Evolutionary conservation across 768 basidiomycete species (phyloP).

Genomic region (Hortiboletus flavorubellus): DNA sequence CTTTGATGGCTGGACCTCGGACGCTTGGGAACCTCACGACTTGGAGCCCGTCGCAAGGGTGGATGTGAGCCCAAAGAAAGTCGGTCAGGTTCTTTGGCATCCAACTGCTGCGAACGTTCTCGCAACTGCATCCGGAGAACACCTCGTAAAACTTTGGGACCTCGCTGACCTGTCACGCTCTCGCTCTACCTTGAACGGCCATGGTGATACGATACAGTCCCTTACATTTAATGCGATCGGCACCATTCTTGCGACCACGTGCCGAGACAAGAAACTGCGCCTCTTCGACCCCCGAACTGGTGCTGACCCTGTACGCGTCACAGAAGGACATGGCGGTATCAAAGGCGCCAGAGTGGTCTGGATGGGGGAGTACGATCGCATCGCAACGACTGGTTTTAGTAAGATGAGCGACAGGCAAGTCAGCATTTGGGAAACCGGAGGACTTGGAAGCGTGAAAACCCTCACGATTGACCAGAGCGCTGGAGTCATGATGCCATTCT

Average conservation of each 20-base stretch:
- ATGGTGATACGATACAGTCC: conserved; percentile 86
- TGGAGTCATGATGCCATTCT: conserved; percentile 97
- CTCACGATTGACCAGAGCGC: conserved; percentile 82
- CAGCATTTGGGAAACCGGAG: conserved; percentile 83
- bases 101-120: conserved; percentile 86
- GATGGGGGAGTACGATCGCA: conserved; percentile 85
- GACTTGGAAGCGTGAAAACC: conserved; percentile 73
- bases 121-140: conserved; percentile 78
- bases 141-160: conserved; percentile 91
- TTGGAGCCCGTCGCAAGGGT: conserved; percentile 82
- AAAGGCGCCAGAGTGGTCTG: conserved; percentile 88
- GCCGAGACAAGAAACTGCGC: conserved; percentile 87
- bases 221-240: conserved; percentile 81
- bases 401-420: conserved; percentile 95
- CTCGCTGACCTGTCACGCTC: conserved; percentile 69
- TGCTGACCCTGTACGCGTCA: conserved; percentile 72
- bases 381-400: conserved; percentile 96
- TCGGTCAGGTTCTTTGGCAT: conserved; percentile 93
- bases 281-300: conserved; percentile 89
- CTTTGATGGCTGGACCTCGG: conserved; percentile 85
- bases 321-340: conserved; percentile 90
- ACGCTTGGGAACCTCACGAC: conserved; percentile 79
- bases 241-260: conserved; percentile 81
- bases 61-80: conserved; percentile 79
- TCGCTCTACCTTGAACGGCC: conserved; percentile 60